phyloP scores from a whole-genome alignment of 768 basidiomycete species.

The Boletus huronensis region DNA sequence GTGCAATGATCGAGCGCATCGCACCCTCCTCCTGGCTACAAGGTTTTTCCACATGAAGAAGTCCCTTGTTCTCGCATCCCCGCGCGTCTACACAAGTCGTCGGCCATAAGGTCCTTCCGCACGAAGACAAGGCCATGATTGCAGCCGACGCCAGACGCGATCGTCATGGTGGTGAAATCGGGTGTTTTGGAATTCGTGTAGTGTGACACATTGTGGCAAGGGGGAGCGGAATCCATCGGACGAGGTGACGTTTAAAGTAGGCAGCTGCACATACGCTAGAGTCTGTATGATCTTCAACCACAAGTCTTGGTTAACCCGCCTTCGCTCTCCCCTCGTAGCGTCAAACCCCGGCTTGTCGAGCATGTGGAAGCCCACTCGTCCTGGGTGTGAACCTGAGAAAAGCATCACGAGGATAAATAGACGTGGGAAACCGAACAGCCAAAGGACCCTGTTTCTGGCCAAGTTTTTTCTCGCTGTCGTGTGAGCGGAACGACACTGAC shows the following conservation, averaged over 20 bases:
- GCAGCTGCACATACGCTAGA: no score
- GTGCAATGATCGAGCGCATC: constrained; percentile 58
- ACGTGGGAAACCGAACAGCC: background rate
- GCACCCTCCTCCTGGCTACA: no score
- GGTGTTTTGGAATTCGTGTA: constrained; percentile 42
- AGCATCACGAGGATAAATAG: background rate
- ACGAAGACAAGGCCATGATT: constrained; percentile 28
- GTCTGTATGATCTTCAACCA: no score
- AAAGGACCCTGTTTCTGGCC: background rate
- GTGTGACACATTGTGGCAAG: constrained; percentile 80
- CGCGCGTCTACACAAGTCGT: no score
- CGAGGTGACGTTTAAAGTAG: constrained; percentile 64
- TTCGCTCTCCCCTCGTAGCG: no score
- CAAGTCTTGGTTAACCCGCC: no score
- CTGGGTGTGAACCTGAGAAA: no score
- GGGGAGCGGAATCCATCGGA: constrained; percentile 65
- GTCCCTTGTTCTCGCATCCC: no score
- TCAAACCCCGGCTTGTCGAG: no score
- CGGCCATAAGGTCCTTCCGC: constrained; percentile 54
- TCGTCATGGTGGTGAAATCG: constrained; percentile 42
- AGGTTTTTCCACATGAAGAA: no score
- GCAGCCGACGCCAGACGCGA: constrained; percentile 35
- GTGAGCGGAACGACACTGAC: constrained; percentile 12
- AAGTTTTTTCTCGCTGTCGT: constrained; percentile 14
- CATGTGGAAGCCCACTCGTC: no score